A percentile compares a stretch with the other conserved stretches of the same genome.
Conservation (phyloP, 2,329 filamentous ascomycete species). For the Xylariaceae sp. region DNA sequence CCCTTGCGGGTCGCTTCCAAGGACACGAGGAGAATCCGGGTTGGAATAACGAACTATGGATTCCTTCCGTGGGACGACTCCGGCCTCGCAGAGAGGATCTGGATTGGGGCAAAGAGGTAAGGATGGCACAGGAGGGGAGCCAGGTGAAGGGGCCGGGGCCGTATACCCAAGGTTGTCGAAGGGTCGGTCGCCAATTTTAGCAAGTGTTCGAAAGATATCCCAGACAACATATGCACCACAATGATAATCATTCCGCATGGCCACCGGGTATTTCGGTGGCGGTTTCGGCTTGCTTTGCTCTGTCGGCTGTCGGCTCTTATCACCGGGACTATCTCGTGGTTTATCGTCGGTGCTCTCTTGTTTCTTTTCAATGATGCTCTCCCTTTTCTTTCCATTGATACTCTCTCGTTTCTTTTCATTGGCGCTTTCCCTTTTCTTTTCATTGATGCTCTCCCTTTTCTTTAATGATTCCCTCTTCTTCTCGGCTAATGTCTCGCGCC, state of each 20-base stretch:
- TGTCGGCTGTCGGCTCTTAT: conserved; percentile 23
- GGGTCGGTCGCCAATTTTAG: conserved; percentile 30
- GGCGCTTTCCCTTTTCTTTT: conserved; percentile 23
- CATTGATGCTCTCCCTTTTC: conserved; percentile 26
- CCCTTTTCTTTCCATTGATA: conserved; percentile 23
- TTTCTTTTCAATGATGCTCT: conserved; percentile 27
- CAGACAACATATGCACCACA: conserved; percentile 34
- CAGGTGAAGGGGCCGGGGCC: conserved; percentile 37
- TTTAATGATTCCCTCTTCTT: conserved; percentile 26
- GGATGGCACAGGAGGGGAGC: conserved; percentile 32
- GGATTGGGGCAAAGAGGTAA: conserved; percentile 20
- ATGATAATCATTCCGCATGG: conserved; percentile 34
- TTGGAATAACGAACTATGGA: background rate
- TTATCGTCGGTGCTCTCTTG: conserved; percentile 18
- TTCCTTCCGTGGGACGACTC: background rate
- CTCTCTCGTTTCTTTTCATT: conserved; percentile 24
- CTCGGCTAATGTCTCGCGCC: conserved; percentile 33
- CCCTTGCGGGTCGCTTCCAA: background rate
- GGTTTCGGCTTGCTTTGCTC: conserved; percentile 22
- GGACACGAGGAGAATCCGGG: background rate
- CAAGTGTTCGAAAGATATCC: conserved; percentile 34
- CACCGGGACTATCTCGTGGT: conserved; percentile 22
- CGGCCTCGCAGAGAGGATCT: background rate
- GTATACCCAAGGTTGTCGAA: conserved; percentile 33
- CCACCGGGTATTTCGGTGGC: conserved; percentile 32